Evolutionary conservation across 495 filamentous ascomycete species (phyloP), one percentile per base, ranked within the genome.

Genomic region (Pseudoneurospora amorphoporcata): DNA sequence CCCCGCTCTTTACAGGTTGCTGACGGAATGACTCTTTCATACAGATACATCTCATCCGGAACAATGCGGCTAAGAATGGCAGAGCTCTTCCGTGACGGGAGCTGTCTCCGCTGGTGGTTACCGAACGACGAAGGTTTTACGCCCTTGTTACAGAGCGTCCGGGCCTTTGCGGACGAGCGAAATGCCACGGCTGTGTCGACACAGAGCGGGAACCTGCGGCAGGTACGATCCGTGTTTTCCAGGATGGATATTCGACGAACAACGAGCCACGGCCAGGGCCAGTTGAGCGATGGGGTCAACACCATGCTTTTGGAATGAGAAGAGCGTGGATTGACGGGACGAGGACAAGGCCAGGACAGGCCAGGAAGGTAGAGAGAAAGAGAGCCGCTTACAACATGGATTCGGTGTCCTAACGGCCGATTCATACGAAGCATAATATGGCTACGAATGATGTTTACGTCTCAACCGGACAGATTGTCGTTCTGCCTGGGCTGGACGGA

Each of bases 41-140:
- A 68, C 76, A 98, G 95, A 58, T 97, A 96, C 79, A 90, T 96
- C 37, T 93, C 90, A 73, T 90, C 94, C 8, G 81, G 87, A 39
- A 89, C 87, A 53, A 90, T 94, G 80, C 92, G 95, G 76, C 80
- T 82, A 35, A 87, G 86, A 69, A 90, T 99, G 84, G 87, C 92
- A 16, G 87, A 89, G 39, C 78, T 91, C 40, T 97, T 93, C 86
- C 82, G 86, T 74, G 83, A 90, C 41, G 86, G 88, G 10, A 90
- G 89, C 69, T 84, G 92, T 72, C 84, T 87, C 70, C 86, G 90
- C 43, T 97, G 93, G 93, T 97, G 94, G 94, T 87, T 96, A 32
- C 92, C 94, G 3, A 88, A 94, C 77, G 88, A 94, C 76, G 91
- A 94, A 83, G 89, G 87, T 29, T 91, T 89, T 75, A 87, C 87